A percentile compares a stretch with the other conserved stretches of the same genome.
These are phyloP conservation scores for Colletotrichum orbiculare DNA, from an alignment of 2,329 filamentous ascomycete species.

Conservation along the genomic window DNA sequence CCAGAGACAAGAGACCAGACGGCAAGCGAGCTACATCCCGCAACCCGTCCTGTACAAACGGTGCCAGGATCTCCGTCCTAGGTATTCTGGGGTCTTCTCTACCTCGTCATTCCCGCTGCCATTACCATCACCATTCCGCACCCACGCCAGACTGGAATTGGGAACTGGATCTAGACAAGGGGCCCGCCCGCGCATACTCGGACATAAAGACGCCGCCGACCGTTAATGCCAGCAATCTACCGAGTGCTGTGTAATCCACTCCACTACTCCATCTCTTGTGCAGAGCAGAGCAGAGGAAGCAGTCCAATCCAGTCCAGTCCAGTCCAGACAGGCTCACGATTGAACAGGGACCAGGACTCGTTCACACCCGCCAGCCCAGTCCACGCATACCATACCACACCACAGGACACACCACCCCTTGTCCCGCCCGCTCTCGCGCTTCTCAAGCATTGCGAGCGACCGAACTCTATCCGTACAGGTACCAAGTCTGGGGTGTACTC, in stretches of 20 bases:
- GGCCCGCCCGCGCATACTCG: conserved; percentile 44
- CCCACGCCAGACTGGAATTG: conserved; percentile 4
- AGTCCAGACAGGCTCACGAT: conserved; percentile 14
- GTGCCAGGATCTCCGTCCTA: conserved; percentile 15
- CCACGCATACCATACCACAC: not conserved
- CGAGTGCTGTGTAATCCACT: not conserved
- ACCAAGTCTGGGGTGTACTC: not conserved
- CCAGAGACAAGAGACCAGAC: no score
- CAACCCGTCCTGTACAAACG: conserved; percentile 25
- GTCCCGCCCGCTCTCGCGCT: conserved; percentile 1
- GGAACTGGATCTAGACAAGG: not conserved
- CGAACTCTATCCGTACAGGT: conserved; percentile 23
- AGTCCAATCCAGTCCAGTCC: no score
- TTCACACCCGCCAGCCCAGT: conserved; percentile 9
- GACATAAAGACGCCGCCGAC: conserved; percentile 55
- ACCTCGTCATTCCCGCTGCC: no score
- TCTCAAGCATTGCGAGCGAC: conserved; percentile 31
- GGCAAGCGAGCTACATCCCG: conserved; percentile 16
- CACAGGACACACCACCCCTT: no score
- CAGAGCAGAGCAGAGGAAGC: conserved; percentile 5
- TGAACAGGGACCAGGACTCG: no score
- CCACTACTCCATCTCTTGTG: conserved; percentile 15
- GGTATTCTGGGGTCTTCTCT: no score
- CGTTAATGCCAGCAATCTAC: conserved; percentile 37
- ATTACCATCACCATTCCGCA: not conserved